phyloP scores from a whole-genome alignment of 1,284 basidiomycete genomes.

The Ustilago hordei region DNA sequence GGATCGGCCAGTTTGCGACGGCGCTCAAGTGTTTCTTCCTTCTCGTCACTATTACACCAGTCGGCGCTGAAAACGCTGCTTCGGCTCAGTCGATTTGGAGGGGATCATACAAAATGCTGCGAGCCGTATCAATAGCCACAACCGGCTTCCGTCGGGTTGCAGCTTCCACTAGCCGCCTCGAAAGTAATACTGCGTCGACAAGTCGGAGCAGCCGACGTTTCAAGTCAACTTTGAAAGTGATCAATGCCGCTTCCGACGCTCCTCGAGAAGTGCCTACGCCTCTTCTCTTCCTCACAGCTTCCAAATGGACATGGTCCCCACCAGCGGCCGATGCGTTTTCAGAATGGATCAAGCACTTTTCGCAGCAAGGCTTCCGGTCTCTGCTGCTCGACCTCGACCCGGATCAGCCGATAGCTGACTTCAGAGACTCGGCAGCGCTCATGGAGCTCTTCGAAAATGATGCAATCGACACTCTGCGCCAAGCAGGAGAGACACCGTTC shows the following conservation, averaged over 20 bases:
- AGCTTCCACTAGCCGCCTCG: not conserved
- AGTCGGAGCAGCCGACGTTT: constrained; percentile 23
- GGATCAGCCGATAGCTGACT: constrained; percentile 17
- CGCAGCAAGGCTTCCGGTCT: constrained; percentile 44
- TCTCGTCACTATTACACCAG: not conserved
- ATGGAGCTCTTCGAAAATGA: constrained; percentile 49
- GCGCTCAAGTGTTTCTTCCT: not conserved
- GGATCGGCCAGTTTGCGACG: constrained; percentile 10
- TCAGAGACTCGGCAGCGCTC: constrained; percentile 41
- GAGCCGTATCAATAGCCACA: constrained; percentile 15
- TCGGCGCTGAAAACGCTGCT: not conserved
- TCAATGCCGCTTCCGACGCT: constrained; percentile 24
- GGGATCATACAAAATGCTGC: constrained; percentile 20
- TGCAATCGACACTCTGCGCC: constrained; percentile 31
- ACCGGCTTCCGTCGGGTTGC: constrained; percentile 12
- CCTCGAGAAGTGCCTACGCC: constrained; percentile 63
- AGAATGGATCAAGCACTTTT: constrained; percentile 36
- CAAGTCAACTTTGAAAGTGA: constrained; percentile 32
- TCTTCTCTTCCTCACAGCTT: constrained; percentile 60
- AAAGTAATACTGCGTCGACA: not conserved
- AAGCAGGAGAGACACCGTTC: constrained; percentile 39
- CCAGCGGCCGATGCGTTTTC: constrained; percentile 35
- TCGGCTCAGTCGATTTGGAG: not conserved
- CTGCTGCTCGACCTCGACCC: constrained; percentile 61
- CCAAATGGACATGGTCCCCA: constrained; percentile 46